Conservation (phyloP, 345 rosid genomes). For the Gossypium thurberi region DNA sequence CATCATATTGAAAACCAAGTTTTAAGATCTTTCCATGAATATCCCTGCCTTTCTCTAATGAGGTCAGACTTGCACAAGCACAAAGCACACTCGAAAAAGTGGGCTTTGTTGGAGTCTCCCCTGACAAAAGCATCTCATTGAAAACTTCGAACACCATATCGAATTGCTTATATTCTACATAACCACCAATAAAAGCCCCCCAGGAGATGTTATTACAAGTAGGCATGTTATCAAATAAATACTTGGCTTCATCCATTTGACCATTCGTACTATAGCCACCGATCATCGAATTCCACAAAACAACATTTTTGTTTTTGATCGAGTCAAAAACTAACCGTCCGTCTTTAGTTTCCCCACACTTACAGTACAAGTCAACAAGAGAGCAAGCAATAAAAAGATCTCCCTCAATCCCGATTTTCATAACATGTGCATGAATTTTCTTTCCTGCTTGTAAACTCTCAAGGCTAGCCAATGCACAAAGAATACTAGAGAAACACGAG, state of each 20-base stretch:
- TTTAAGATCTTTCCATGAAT: slow-evolving; percentile 49
- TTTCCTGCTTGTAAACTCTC: slow-evolving; percentile 35
- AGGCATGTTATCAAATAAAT: slow-evolving; percentile 39
- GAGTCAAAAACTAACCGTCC: slow-evolving; percentile 40
- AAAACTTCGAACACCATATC: slow-evolving; percentile 36
- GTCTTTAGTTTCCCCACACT: slow-evolving; percentile 32
- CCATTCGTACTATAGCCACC: slow-evolving; percentile 45
- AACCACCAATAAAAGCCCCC: slow-evolving; percentile 45
- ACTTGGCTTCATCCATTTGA: slow-evolving; percentile 41
- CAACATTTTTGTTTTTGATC: slow-evolving; percentile 28
- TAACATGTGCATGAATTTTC: slow-evolving; percentile 38
- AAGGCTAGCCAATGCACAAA: slow-evolving; percentile 37
- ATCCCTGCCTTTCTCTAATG: slow-evolving; percentile 45
- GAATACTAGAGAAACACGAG: slow-evolving; percentile 37
- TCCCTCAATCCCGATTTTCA: slow-evolving; percentile 31
- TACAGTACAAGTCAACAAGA: slow-evolving; percentile 50
- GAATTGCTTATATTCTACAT: slow-evolving; percentile 32
- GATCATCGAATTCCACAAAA: slow-evolving; percentile 51
- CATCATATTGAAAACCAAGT: slow-evolving; percentile 29
- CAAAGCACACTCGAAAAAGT: slow-evolving; percentile 45
- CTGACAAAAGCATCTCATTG: slow-evolving; percentile 39
- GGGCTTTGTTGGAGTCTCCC: slow-evolving; percentile 34
- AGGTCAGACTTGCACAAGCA: slow-evolving; percentile 39
- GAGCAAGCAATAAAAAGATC: slow-evolving; percentile 34
- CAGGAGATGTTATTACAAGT: slow-evolving; percentile 32